Evolutionary conservation across 305 asterid species (phyloP).

Genomic region (Fraxinus dipetala): DNA sequence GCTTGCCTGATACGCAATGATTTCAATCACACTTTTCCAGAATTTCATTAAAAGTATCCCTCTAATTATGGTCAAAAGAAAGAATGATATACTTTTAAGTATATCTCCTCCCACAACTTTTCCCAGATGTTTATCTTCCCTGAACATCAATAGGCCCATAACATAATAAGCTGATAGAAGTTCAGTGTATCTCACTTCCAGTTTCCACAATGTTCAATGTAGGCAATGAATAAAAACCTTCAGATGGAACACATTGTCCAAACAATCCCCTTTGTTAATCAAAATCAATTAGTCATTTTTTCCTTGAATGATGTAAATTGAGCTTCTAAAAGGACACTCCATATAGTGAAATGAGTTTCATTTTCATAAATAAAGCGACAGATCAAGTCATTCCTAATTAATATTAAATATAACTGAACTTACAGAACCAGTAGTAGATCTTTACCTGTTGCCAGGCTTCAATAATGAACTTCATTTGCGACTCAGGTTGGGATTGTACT

Average conservation of each 20-base stretch:
- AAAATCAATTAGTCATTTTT: not conserved
- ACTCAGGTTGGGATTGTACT: constrained; percentile 66
- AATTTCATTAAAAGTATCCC: not conserved
- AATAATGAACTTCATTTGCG: constrained; percentile 68
- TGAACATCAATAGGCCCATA: constrained; percentile 10
- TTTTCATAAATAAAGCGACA: constrained; percentile 9
- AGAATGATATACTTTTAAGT: not conserved
- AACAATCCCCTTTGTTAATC: not conserved
- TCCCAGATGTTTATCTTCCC: not conserved
- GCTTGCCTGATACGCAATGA: not conserved
- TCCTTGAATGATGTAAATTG: not conserved
- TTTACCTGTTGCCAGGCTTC: constrained; percentile 96
- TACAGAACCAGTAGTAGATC: constrained; percentile 8
- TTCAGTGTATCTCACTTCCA: not conserved
- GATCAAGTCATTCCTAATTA: not conserved
- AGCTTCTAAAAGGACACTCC: not conserved
- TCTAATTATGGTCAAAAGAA: not conserved
- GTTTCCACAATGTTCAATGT: constrained; percentile 9
- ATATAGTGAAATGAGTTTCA: not conserved
- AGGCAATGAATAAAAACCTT: constrained; percentile 15
- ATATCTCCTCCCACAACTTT: not conserved
- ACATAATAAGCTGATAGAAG: not conserved
- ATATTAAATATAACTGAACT: not conserved
- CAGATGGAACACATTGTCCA: constrained; percentile 9
- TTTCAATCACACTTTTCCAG: not conserved